phyloP scores from a whole-genome alignment of 441 rosid species.

The Rhodomyrtus psidioides region DNA sequence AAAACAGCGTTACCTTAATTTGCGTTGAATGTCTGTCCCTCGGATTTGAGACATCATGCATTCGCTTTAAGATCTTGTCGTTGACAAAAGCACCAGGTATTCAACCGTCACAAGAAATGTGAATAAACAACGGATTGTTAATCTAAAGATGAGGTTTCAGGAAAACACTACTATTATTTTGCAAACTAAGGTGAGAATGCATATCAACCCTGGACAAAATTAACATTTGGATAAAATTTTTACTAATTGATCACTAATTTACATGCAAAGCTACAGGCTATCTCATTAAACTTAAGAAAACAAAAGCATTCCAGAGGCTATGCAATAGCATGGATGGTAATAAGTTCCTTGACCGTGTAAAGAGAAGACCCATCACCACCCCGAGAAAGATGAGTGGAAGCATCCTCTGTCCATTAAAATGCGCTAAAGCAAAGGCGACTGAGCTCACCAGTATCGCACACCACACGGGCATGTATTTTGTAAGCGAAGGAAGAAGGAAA shows the following conservation, averaged over 20 bases:
- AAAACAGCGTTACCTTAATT: not conserved
- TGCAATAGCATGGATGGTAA: constrained; percentile 88
- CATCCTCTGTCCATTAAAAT: constrained; percentile 94
- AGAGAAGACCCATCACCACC: constrained; percentile 78
- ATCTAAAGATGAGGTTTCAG: not conserved
- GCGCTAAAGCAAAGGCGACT: constrained; percentile 87
- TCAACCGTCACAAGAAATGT: not conserved
- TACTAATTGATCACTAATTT: not conserved
- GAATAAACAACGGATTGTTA: not conserved
- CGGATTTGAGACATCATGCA: not conserved
- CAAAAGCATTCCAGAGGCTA: constrained; percentile 98
- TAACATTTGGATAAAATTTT: not conserved
- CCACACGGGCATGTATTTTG: constrained; percentile 97
- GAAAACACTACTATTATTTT: not conserved
- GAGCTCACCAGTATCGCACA: constrained; percentile 84
- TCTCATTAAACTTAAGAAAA: constrained; percentile 64
- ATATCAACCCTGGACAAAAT: not conserved
- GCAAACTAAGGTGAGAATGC: not conserved
- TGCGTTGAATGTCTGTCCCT: not conserved
- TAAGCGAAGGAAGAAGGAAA: constrained; percentile 90
- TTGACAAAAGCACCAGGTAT: not conserved
- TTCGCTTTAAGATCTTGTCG: not conserved
- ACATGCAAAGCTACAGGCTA: constrained; percentile 1
- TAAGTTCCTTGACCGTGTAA: constrained; percentile 81
- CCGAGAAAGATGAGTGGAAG: constrained; percentile 89